Conservation (phyloP, 2,329 filamentous ascomycete genomes). For the Paramyrothecium sp. region DNA sequence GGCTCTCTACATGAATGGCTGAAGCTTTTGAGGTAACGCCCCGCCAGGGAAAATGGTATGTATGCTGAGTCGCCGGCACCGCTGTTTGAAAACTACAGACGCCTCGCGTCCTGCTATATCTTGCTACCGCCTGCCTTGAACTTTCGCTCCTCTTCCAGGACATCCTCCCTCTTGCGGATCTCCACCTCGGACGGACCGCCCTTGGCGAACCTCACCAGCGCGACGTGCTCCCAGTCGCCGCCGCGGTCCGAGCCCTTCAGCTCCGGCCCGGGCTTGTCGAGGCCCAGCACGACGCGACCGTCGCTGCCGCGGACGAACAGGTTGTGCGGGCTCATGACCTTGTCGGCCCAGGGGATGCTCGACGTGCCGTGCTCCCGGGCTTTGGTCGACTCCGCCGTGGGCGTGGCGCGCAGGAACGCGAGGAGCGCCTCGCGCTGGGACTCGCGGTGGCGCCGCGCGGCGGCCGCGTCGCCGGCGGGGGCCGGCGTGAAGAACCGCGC, state of each 20-base stretch:
- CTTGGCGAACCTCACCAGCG: slow-evolving; percentile 53
- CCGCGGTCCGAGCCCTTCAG: slow-evolving; percentile 44
- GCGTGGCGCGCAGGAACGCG: slow-evolving; percentile 46
- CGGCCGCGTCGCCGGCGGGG: slow-evolving; percentile 19
- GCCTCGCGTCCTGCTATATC: slow-evolving; percentile 14
- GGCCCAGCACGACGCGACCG: slow-evolving; percentile 47
- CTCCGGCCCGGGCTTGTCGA: slow-evolving; percentile 60
- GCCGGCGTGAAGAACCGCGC: slow-evolving; percentile 47
- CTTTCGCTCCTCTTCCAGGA: slow-evolving; percentile 43
- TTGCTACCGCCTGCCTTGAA: slow-evolving; percentile 20
- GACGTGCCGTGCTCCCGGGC: slow-evolving; percentile 39
- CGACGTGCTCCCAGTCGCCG: slow-evolving; percentile 59
- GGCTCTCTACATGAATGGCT: too few species aligned
- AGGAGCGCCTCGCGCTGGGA: slow-evolving; percentile 52
- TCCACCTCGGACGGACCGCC: slow-evolving; percentile 53
- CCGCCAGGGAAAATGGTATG: too few species aligned
- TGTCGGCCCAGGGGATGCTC: slow-evolving; percentile 54
- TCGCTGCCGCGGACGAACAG: slow-evolving; percentile 44
- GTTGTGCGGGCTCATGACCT: slow-evolving; percentile 57
- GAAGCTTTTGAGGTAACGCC: too few species aligned
- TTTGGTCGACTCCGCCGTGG: slow-evolving; percentile 38
- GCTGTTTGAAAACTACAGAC: too few species aligned
- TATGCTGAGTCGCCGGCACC: too few species aligned
- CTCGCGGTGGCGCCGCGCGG: slow-evolving; percentile 33
- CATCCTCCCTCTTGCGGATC: slow-evolving; percentile 47